Evolutionary conservation across 768 basidiomycete species (phyloP).

Genomic region (Butyriboletus loyo): DNA sequence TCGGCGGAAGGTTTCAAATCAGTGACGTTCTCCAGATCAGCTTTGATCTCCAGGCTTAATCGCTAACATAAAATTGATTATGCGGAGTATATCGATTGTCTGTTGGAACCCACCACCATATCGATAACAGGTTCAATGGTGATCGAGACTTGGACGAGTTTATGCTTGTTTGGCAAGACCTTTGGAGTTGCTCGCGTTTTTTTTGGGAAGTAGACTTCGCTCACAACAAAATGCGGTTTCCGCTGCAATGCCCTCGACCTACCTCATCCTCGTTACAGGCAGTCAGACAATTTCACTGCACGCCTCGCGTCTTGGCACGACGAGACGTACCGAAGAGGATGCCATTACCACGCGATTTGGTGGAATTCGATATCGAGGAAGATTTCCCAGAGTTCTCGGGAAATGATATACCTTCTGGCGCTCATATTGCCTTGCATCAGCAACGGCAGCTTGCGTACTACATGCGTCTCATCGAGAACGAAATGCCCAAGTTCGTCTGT

Average conservation of each 20-base stretch:
- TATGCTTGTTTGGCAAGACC: conserved; percentile 23
- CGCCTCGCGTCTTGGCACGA: conserved; percentile 16
- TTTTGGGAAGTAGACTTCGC: not conserved
- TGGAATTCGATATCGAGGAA: conserved; percentile 37
- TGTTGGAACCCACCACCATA: conserved; percentile 51
- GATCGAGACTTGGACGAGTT: conserved; percentile 14
- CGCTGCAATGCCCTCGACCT: conserved; percentile 15
- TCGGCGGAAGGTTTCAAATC: conserved; percentile 60
- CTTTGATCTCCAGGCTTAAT: conserved; percentile 67
- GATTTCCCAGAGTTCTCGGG: conserved; percentile 27
- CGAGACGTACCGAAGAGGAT: conserved; percentile 17
- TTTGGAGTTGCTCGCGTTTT: not conserved
- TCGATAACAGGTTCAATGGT: not conserved
- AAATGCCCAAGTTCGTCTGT: conserved; percentile 87
- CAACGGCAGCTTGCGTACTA: conserved; percentile 75
- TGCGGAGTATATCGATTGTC: not conserved
- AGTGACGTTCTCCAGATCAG: conserved; percentile 78
- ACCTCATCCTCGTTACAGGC: conserved; percentile 5
- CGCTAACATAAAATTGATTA: conserved; percentile 35
- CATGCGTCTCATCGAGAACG: conserved; percentile 82
- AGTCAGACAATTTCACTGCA: conserved; percentile 26
- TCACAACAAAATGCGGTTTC: conserved; percentile 20
- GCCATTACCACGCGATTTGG: conserved; percentile 40
- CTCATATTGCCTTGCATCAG: conserved; percentile 70
- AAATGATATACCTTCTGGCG: conserved; percentile 66